Conservation (phyloP, 78 protist species). For the Protostelium mycophagum region DNA sequence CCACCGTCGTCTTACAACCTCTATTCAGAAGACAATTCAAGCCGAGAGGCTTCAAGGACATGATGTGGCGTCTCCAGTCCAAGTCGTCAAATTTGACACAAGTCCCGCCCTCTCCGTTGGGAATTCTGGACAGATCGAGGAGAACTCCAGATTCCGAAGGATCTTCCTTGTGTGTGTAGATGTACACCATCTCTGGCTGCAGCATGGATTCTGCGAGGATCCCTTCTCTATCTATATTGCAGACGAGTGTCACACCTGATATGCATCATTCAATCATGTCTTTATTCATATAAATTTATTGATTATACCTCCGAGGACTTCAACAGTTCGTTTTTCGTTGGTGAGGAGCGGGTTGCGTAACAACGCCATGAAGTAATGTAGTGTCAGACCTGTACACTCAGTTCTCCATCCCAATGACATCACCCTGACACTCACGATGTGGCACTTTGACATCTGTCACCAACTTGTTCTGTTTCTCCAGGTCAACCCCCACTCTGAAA, state of each 20-base stretch:
- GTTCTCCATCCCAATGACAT: not conserved
- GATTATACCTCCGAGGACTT: not conserved
- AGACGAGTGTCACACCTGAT: slow-evolving; percentile 16
- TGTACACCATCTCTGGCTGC: not conserved
- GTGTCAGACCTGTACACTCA: not conserved
- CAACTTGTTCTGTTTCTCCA: not conserved
- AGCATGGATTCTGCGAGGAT: slow-evolving; percentile 41
- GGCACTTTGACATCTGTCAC: not conserved
- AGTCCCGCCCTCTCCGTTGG: not conserved
- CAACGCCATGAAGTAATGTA: not conserved
- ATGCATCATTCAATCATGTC: not conserved
- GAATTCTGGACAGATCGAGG: not conserved
- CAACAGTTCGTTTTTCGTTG: not conserved
- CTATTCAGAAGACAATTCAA: slow-evolving; percentile 43
- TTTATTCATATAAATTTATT: no score
- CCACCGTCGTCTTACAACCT: slow-evolving; percentile 14
- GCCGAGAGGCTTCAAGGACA: slow-evolving; percentile 49
- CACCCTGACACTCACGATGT: not conserved
- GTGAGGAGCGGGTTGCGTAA: not conserved
- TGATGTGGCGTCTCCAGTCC: slow-evolving; percentile 44
- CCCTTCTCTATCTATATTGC: slow-evolving; percentile 55
- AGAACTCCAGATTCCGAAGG: not conserved
- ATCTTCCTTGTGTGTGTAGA: not conserved
- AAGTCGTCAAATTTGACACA: slow-evolving; percentile 29
- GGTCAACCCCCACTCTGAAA: not conserved